Base-by-base conservation (phyloP, 2,329 filamentous ascomycete species). In the Epichloe hybrida region DNA sequence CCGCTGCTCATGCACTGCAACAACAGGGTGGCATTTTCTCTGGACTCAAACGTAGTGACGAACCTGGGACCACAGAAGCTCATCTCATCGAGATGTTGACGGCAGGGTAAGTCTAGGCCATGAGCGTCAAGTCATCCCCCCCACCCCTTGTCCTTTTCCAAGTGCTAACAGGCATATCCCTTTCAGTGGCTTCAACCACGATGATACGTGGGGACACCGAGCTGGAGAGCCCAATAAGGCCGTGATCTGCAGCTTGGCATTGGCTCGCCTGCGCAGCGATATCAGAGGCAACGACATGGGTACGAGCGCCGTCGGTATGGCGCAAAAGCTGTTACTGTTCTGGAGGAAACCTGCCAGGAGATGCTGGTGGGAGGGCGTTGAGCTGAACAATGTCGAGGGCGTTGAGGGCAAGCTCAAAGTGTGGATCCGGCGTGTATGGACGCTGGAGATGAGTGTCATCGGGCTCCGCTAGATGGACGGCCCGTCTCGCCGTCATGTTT, bases 81-180 rank as follows among this genome's bases (percentile, higher is more conserved):
- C 93, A 98, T 73, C 75, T 98, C 39, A 98, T 98, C 62, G 93
- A 98, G 73, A 98, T 98, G 93, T 71, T 98, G 69, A 98, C 93
- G 50, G 93, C 93, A 64, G 93, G 91, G 91, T 97, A 75, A 70
- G 84, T 73, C 31, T 44, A 2, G 35, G 21, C 4, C 3, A 21
- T 4, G 8, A 7, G 4, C 0, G 4, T 8, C 3, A 43, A 37
- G 6, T 12, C 4, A 2, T 8, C 35, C 49, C 53, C n/a, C 11
- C 11, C 5, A n/a, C 15, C 43, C 21, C 20, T 46, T 9, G 5
- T 34, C 27, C 3, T 11, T 34, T 20, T 13, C 15, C 21, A 15
- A 2, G 4, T 31, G n/a, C 36, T 47, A 20, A 39, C 36, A 17
- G 15, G 13, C 46, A 39, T 4, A 7, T 11, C 39, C 2, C 17